Evolutionary conservation across 305 asterid genomes (phyloP), one percentile per base, ranked within the genome.

Genomic region (Solanum chacoense): DNA sequence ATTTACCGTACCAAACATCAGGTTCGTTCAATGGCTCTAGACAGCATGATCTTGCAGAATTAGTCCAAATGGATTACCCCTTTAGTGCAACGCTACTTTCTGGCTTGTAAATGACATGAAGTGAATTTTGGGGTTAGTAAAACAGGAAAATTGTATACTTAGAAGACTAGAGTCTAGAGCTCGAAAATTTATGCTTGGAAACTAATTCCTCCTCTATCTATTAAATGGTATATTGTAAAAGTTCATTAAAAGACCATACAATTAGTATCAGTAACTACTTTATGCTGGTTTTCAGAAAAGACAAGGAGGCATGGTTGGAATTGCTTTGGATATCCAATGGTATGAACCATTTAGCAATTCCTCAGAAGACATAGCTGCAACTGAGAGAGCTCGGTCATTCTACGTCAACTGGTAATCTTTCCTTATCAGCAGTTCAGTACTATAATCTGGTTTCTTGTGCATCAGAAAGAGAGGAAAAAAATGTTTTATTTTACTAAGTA

Each of bases 331-430:
- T 88, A 90, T 93, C 26, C 32, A 84, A 22, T 94, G 96, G 98
- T 95, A 84, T 85, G 95, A 93, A 75, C 94, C 96, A 22, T 77
- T 73, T 37, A 93, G 90, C 93, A 91, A 92, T 89, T 94, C 98
- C 72, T 90, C 90, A 5, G 95, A 90, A 88, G 96, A 94, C 89
- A 93, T 91, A 89, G 89, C 88, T 74, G 96, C 98, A 45, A 93
- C 95, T 69, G 93, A 95, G 89, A 92, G 96, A 91, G 98, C 94
- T 88, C 94, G 92, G 84, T 93, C 93, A 50, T 94, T 91, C 90
- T 90, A 85, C 35, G 40, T 90, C 89, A 93, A 94, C 67, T 94
- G 97, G 95, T 92, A 90, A 38, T 9, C 71, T 24, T 65, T 88
- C 45, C 50, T 16, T 31, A 31, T 40, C 67, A 37, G n/a, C 13